Conservation (phyloP, 169 alveolate genomes). For the Plasmodium chabaudi region DNA sequence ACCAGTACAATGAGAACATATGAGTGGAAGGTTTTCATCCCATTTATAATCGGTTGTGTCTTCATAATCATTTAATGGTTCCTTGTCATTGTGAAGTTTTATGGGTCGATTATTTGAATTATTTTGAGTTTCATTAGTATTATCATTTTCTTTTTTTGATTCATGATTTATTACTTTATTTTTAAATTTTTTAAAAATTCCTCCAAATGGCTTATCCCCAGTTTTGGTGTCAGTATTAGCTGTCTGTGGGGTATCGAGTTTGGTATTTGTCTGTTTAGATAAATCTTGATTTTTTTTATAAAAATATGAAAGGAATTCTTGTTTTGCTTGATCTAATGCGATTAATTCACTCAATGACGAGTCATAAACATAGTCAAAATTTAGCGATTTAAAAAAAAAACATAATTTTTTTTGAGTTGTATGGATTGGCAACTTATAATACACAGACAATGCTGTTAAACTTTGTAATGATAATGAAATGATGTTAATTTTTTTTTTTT, state of each 20-base stretch:
- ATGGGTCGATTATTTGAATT: neutral
- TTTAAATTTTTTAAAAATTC: neutral
- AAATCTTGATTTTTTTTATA: neutral
- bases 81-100: neutral
- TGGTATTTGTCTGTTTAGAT: neutral
- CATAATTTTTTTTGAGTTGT: conserved; percentile 75
- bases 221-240: too few species aligned
- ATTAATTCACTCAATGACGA: conserved; percentile 75
- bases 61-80: neutral
- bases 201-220: neutral
- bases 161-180: neutral
- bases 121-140: neutral
- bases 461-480: conserved; percentile 89
- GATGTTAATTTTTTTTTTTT: conserved; percentile 74
- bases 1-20: conserved; percentile 94
- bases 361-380: conserved; percentile 77
- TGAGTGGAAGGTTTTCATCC: conserved; percentile 76
- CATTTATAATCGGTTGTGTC: neutral
- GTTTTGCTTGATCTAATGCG: conserved; percentile 59
- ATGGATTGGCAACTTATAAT: conserved; percentile 70
- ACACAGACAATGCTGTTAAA: conserved; percentile 85
- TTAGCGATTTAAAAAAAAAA: conserved; percentile 75
- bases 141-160: neutral
- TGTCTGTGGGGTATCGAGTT: neutral
- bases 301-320: conserved; percentile 68